Evolutionary conservation across 352 stramenopile genomes (phyloP).

Genomic region (Phytophthora sp.): DNA sequence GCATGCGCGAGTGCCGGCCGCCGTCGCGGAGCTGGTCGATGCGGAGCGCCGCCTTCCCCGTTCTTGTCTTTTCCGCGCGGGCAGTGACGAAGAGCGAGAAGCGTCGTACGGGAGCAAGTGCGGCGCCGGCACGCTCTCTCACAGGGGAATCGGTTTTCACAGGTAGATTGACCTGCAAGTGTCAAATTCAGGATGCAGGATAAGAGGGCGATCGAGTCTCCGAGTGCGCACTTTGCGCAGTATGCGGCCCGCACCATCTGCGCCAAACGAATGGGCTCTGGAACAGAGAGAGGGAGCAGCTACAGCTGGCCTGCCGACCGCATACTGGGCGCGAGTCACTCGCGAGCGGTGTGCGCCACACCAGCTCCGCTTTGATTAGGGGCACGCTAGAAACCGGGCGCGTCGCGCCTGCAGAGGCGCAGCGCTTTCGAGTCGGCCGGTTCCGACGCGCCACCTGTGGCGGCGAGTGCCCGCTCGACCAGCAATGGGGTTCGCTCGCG

Average conservation of each 20-base stretch:
- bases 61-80: constrained; percentile 23
- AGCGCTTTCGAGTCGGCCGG: neutral
- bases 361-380: constrained; percentile 4
- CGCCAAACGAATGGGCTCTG: constrained; percentile 8
- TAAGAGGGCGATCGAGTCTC: neutral
- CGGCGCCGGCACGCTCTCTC: no score
- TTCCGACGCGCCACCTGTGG: constrained; percentile 26
- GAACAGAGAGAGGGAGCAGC: constrained; percentile 5
- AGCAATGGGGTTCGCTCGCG: constrained; percentile 1
- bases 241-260: constrained; percentile 4
- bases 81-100: constrained; percentile 1
- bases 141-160: neutral
- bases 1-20: constrained; percentile 8
- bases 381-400: constrained; percentile 4
- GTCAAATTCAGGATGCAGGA: neutral
- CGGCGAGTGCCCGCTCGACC: constrained; percentile 12
- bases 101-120: constrained; percentile 4
- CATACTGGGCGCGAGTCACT: constrained; percentile 11
- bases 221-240: constrained; percentile 3
- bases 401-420: neutral
- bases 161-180: neutral
- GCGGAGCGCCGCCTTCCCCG: constrained; percentile 3
- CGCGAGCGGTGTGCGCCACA: constrained; percentile 1
- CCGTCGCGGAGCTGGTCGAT: constrained; percentile 6
- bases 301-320: neutral